These are phyloP conservation scores for Trametes villosa DNA, from an alignment of 768 basidiomycete genomes.

Conservation along the genomic window DNA sequence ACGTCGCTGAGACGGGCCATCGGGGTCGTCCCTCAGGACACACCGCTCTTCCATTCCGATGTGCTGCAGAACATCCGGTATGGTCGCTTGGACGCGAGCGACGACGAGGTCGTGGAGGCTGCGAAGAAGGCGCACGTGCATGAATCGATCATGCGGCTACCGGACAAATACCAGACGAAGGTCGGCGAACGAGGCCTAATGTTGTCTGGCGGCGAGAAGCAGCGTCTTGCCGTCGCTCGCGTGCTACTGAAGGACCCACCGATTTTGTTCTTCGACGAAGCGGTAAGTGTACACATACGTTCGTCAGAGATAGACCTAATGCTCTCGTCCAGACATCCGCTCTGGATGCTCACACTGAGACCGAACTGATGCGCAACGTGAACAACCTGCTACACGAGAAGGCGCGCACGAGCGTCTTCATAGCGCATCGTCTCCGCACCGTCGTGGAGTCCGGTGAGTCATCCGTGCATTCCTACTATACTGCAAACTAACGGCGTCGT, in stretches of 20 bases:
- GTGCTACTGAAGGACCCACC: constrained; percentile 93
- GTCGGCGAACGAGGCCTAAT: constrained; percentile 97
- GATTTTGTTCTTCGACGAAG: constrained; percentile 98
- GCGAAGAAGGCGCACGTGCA: constrained; percentile 89
- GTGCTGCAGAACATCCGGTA: constrained; percentile 96
- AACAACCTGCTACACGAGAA: constrained; percentile 77
- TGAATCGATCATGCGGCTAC: constrained; percentile 74
- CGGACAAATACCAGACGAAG: constrained; percentile 85
- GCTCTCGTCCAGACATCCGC: constrained; percentile 77
- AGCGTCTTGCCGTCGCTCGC: constrained; percentile 91
- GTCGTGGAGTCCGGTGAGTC: constrained; percentile 82
- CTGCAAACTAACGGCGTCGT: constrained; percentile 6
- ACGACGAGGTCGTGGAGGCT: constrained; percentile 80
- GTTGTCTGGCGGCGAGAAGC: constrained; percentile 99
- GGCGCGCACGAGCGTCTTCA: constrained; percentile 91
- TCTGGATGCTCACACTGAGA: constrained; percentile 92
- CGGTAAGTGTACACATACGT: constrained; percentile 56
- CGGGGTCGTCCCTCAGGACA: constrained; percentile 98
- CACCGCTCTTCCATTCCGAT: constrained; percentile 94
- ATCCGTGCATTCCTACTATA: not conserved
- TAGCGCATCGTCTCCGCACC: constrained; percentile 90
- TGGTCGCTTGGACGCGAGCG: constrained; percentile 83
- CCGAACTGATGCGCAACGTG: constrained; percentile 94
- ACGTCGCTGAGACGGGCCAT: constrained; percentile 73
- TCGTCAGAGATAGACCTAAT: not conserved